Evolutionary conservation across 2,329 filamentous ascomycete species (phyloP).

Genomic region (Xylariaceae sp.): DNA sequence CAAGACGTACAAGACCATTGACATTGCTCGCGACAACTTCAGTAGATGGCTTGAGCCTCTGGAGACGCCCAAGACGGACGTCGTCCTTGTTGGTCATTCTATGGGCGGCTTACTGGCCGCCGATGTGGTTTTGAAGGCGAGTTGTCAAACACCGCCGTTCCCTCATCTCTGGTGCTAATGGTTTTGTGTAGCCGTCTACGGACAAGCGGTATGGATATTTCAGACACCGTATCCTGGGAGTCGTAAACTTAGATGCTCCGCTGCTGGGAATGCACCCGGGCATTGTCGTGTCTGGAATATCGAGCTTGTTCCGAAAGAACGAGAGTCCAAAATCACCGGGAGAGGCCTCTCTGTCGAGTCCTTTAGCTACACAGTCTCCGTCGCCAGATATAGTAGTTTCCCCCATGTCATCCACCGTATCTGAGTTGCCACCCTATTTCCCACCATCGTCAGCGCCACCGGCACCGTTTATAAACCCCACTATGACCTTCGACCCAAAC

Average conservation of each 20-base stretch:
- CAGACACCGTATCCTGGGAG: conserved; percentile 72
- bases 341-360: conserved; percentile 13
- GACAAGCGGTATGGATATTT: conserved; percentile 38
- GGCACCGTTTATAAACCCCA: conserved; percentile 12
- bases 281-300: conserved; percentile 74
- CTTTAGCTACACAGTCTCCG: conserved; percentile 14
- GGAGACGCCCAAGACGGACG: conserved; percentile 66
- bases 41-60: conserved; percentile 77
- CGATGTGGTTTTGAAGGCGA: conserved; percentile 65
- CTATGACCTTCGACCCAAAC: conserved; percentile 48
- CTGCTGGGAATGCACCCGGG: conserved; percentile 86
- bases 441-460: conserved; percentile 13
- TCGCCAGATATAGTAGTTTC: conserved; percentile 22
- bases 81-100: conserved; percentile 79
- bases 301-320: conserved; percentile 62
- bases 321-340: conserved; percentile 25
- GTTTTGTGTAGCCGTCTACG: conserved; percentile 18
- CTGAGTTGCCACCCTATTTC: conserved; percentile 15
- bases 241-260: conserved; percentile 77
- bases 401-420: conserved; percentile 21
- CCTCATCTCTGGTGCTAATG: conserved; percentile 11
- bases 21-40: conserved; percentile 74
- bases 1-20: conserved; percentile 66
- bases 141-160: conserved; percentile 22
- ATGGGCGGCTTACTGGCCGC: conserved; percentile 83